These are phyloP conservation scores for Cyberlindnera meyerae DNA, from an alignment of 805 yeast genomes.

Conservation along the genomic window DNA sequence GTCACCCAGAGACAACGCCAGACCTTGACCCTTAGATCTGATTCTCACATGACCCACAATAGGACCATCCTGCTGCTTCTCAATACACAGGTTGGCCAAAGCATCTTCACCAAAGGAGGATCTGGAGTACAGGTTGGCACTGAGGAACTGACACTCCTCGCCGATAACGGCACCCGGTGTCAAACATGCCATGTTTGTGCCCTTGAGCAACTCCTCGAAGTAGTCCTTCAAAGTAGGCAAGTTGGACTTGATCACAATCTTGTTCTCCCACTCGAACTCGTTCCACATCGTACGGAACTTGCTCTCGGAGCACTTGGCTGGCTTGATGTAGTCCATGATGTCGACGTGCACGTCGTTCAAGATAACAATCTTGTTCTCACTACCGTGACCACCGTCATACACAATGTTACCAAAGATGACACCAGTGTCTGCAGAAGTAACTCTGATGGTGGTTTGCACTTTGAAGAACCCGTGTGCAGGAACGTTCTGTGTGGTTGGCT, in stretches of 20 bases:
- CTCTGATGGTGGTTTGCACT: slow-evolving; percentile 84
- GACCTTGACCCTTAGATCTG: slow-evolving; percentile 96
- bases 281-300: slow-evolving; percentile 98
- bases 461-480: slow-evolving; percentile 98
- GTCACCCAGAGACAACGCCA: slow-evolving; percentile 92
- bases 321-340: slow-evolving; percentile 95
- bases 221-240: slow-evolving; percentile 67
- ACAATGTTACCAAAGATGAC: slow-evolving; percentile 96
- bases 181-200: slow-evolving; percentile 90
- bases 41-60: slow-evolving; percentile 93
- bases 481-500: slow-evolving; percentile 81
- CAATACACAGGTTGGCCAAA: slow-evolving; percentile 90
- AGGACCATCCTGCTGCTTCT: slow-evolving; percentile 66
- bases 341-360: slow-evolving; percentile 93
- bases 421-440: slow-evolving; percentile 96
- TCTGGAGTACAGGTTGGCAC: slow-evolving; percentile 89
- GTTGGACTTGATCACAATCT: slow-evolving; percentile 78
- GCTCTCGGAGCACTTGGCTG: slow-evolving; percentile 84
- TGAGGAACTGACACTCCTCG: slow-evolving; percentile 83
- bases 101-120: slow-evolving; percentile 98
- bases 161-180: slow-evolving; percentile 91
- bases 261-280: slow-evolving; percentile 99
- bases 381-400: slow-evolving; percentile 93
- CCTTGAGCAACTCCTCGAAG: slow-evolving; percentile 66
- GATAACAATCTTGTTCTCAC: slow-evolving; percentile 83